Percentiles rank a stretch among this genome's conserved stretches.
Conservation (phyloP, 495 filamentous ascomycete species). For the Annulohypoxylon stygium region DNA sequence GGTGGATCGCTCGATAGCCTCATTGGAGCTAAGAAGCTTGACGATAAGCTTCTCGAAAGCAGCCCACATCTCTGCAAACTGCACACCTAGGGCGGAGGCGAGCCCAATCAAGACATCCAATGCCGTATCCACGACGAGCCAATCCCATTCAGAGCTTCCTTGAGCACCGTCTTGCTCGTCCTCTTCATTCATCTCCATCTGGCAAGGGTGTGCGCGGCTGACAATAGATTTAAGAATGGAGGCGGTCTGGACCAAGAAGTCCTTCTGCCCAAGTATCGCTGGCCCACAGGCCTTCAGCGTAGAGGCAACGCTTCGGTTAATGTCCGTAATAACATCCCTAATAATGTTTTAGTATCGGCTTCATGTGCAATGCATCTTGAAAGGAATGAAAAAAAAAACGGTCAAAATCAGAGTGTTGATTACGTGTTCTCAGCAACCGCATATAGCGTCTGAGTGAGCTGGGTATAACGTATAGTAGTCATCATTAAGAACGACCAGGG, state of each 20-base stretch:
- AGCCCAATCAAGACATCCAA: slow-evolving; percentile 89
- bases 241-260: slow-evolving; percentile 66
- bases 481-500: slow-evolving; percentile 72
- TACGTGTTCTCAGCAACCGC: slow-evolving; percentile 92
- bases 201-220: slow-evolving; percentile 90
- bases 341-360: slow-evolving; percentile 56
- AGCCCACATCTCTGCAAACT: slow-evolving; percentile 90
- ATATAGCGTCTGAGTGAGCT: slow-evolving; percentile 97
- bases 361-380: slow-evolving; percentile 17
- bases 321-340: slow-evolving; percentile 90
- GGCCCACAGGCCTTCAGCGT: slow-evolving; percentile 94
- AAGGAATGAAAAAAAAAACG: slow-evolving; percentile 28
- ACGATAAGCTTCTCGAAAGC: slow-evolving; percentile 90
- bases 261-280: slow-evolving; percentile 79
- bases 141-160: slow-evolving; percentile 95
- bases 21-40: slow-evolving; percentile 86
- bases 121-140: slow-evolving; percentile 94
- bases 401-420: slow-evolving; percentile 58
- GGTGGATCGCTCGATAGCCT: slow-evolving; percentile 86
- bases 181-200: slow-evolving; percentile 86
- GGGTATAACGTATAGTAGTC: slow-evolving; percentile 93
- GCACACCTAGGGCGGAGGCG: slow-evolving; percentile 81
- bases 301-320: slow-evolving; percentile 94
- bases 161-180: slow-evolving; percentile 77
- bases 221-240: slow-evolving; percentile 80